Conservation (phyloP, 2,329 filamentous ascomycete genomes). For the Aspergillus carbonarius region DNA sequence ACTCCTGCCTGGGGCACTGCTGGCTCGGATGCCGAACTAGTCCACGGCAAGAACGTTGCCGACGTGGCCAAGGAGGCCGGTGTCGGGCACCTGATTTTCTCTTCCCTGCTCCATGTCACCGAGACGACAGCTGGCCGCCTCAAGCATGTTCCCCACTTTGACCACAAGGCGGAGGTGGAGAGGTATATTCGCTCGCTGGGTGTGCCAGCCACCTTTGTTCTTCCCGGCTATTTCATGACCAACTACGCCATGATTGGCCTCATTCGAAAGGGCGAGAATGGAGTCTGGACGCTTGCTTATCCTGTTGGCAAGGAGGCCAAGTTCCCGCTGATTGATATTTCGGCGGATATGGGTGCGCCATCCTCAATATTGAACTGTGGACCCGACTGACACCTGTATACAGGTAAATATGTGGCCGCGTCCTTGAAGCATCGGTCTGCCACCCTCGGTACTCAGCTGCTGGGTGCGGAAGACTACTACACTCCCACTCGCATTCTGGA, state of each 20-base stretch:
- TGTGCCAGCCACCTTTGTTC: constrained; percentile 42
- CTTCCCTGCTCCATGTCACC: constrained; percentile 33
- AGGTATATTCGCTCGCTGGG: constrained; percentile 35
- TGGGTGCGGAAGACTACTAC: constrained; percentile 44
- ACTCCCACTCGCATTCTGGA: constrained; percentile 42
- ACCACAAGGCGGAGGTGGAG: constrained; percentile 42
- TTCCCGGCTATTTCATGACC: constrained; percentile 46
- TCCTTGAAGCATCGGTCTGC: constrained; percentile 42
- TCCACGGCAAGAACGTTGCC: constrained; percentile 40
- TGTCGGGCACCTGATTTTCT: constrained; percentile 43
- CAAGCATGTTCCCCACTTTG: constrained; percentile 39
- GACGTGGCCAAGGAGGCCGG: constrained; percentile 38
- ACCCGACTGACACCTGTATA: background rate
- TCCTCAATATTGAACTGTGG: background rate
- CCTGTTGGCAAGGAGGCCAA: constrained; percentile 28
- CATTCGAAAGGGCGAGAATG: constrained; percentile 29
- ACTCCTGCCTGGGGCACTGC: constrained; percentile 34
- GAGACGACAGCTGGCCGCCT: constrained; percentile 36
- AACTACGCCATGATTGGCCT: constrained; percentile 31
- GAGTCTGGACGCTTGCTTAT: constrained; percentile 25
- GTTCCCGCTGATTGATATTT: constrained; percentile 48
- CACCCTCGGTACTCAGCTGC: constrained; percentile 47
- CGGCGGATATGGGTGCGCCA: constrained; percentile 16
- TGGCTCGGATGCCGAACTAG: constrained; percentile 25
- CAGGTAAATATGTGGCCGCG: constrained; percentile 28